Evolutionary conservation across 2,329 filamentous ascomycete species (phyloP).

Genomic region (Fusarium floridanum): DNA sequence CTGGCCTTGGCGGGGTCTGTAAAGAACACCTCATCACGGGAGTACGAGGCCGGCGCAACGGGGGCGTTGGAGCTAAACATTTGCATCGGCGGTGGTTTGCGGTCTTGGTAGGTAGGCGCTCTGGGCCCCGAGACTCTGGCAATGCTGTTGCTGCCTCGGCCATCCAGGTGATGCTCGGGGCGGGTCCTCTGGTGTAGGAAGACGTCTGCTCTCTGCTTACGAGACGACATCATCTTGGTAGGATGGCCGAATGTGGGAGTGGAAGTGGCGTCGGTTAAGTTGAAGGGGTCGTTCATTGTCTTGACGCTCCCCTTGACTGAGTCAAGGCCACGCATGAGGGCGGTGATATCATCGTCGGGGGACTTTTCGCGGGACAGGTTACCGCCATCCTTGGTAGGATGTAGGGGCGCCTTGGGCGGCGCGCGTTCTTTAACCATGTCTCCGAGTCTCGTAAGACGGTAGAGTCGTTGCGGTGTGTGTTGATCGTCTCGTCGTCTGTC

Average conservation of each 20-base stretch:
- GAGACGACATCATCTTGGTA: conserved; percentile 61
- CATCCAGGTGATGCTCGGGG: conserved; percentile 68
- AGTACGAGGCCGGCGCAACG: conserved; percentile 27
- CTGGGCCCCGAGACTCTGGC: conserved; percentile 62
- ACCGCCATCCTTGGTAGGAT: conserved; percentile 53
- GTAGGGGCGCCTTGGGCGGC: conserved; percentile 59
- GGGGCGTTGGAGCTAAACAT: conserved; percentile 61
- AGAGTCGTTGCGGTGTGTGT: conserved; percentile 19
- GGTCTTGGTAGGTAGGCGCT: conserved; percentile 61
- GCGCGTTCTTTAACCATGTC: conserved; percentile 63
- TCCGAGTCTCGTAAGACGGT: conserved; percentile 36
- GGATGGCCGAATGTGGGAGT: conserved; percentile 54
- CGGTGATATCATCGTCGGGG: conserved; percentile 52
- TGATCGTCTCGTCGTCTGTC: conserved; percentile 1
- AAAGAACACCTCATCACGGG: conserved; percentile 68
- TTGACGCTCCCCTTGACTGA: conserved; percentile 44
- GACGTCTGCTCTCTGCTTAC: conserved; percentile 68
- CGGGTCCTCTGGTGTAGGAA: conserved; percentile 68
- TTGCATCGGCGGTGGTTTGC: conserved; percentile 59
- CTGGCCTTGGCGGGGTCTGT: conserved; percentile 79
- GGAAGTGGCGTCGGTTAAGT: conserved; percentile 27
- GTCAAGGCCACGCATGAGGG: conserved; percentile 48
- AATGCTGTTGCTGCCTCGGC: conserved; percentile 43
- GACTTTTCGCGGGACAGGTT: conserved; percentile 43
- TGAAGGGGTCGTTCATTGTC: conserved; percentile 27